Percentiles rank a stretch among this genome's conserved stretches.
Evolutionary conservation across 148 eudicot genomes (phyloP).

Genomic region (Chenopodium berlandieri): DNA sequence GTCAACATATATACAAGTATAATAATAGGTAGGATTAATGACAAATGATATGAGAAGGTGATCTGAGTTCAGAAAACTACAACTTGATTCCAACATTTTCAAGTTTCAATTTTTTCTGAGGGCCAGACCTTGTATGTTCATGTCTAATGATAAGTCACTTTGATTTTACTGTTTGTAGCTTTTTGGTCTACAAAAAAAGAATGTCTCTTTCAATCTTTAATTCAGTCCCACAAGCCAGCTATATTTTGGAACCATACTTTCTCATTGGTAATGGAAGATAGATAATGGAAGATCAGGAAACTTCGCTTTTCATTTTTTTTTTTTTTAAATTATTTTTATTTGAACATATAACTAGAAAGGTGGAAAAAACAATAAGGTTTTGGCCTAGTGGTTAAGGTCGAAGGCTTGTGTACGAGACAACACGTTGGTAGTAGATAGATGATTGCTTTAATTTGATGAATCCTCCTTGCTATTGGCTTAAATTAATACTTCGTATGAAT

Average conservation of each 20-base stretch:
- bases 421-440: background rate
- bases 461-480: no score
- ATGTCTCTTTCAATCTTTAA: background rate
- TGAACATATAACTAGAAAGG: background rate
- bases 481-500: no score
- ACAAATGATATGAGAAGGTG: no score
- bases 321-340: no score
- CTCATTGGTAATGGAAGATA: background rate
- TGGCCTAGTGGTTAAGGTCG: no score
- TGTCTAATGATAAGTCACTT: background rate
- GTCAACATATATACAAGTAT: no score
- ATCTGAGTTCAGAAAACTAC: no score
- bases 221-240: background rate
- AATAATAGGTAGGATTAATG: no score
- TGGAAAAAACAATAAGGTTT: background rate
- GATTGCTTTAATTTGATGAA: background rate
- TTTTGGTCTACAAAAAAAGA: background rate
- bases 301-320: no score
- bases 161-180: background rate
- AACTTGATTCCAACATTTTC: no score
- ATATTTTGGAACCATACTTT: background rate
- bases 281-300: no score
- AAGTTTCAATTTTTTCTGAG: background rate
- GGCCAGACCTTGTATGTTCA: background rate
- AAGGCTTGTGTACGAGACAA: no score